These are phyloP conservation scores for Pleochaeta shiraiana DNA, from an alignment of 2,329 filamentous ascomycete genomes.

Conservation along the genomic window DNA sequence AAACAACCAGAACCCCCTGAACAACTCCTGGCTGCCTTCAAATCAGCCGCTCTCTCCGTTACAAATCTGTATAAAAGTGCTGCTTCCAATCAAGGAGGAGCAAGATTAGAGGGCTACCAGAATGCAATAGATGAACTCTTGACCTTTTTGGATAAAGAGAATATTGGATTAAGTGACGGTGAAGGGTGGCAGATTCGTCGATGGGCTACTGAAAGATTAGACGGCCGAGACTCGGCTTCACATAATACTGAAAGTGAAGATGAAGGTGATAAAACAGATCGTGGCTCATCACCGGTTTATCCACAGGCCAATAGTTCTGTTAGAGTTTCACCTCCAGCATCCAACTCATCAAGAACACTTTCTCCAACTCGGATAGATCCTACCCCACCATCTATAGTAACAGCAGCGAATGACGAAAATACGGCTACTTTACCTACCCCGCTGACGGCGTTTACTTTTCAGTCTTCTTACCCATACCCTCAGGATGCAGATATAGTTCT, in stretches of 20 bases:
- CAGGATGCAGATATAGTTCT: constrained; percentile 34
- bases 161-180: constrained; percentile 56
- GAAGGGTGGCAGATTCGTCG: constrained; percentile 43
- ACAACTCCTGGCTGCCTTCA: constrained; percentile 71
- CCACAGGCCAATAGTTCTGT: constrained; percentile 26
- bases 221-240: constrained; percentile 33
- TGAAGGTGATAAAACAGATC: constrained; percentile 33
- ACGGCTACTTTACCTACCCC: constrained; percentile 14
- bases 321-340: constrained; percentile 16
- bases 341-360: constrained; percentile 16
- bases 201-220: constrained; percentile 48
- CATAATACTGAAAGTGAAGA: constrained; percentile 44
- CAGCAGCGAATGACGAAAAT: constrained; percentile 7
- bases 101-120: constrained; percentile 69
- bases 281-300: constrained; percentile 34
- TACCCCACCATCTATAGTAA: constrained; percentile 13
- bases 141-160: constrained; percentile 62
- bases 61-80: constrained; percentile 95
- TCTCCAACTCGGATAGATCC: constrained; percentile 21
- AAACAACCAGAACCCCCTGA: constrained; percentile 29
- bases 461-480: constrained; percentile 38
- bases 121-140: constrained; percentile 83
- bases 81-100: constrained; percentile 50
- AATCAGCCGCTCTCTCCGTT: constrained; percentile 75
- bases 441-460: constrained; percentile 46